Percentiles rank a stretch among this genome's conserved stretches.
phyloP scores from a whole-genome alignment of 1,139 yeast species.

The Candida tunisiensis region DNA sequence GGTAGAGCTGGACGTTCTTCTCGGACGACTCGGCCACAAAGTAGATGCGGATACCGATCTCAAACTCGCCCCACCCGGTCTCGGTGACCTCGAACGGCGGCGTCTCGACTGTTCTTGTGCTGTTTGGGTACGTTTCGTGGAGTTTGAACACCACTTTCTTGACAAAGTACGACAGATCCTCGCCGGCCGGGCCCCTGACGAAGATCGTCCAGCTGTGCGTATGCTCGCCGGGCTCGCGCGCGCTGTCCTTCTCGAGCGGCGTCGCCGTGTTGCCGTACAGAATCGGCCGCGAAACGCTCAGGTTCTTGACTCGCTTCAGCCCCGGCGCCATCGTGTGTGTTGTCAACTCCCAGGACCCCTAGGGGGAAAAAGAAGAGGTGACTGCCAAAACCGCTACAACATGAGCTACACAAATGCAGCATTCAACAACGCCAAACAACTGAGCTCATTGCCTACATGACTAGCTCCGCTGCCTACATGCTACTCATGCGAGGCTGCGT shows the following conservation, averaged over 20 bases:
- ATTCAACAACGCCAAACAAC: too few relatives aligned
- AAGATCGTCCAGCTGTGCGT: slow-evolving; percentile 96
- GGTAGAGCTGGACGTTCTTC: slow-evolving; percentile 73
- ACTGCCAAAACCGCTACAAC: too few relatives aligned
- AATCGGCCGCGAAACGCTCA: slow-evolving; percentile 73
- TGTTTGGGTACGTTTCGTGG: slow-evolving; percentile 83
- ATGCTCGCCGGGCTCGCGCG: slow-evolving; percentile 84
- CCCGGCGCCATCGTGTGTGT: slow-evolving; percentile 3
- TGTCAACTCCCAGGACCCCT: too few relatives aligned
- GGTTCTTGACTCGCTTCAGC: slow-evolving; percentile 28
- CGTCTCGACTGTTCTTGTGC: slow-evolving; percentile 65
- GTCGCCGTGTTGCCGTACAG: slow-evolving; percentile 77
- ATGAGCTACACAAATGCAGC: too few relatives aligned
- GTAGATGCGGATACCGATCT: slow-evolving; percentile 71
- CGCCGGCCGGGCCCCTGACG: slow-evolving; percentile 52
- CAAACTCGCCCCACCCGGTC: slow-evolving; percentile 99
- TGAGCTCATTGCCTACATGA: too few relatives aligned
- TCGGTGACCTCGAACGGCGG: slow-evolving; percentile 96
- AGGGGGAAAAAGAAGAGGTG: too few relatives aligned
- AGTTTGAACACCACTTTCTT: slow-evolving; percentile 87
- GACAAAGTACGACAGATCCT: slow-evolving; percentile 68
- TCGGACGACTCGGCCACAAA: slow-evolving; percentile 79
- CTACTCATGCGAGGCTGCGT: too few relatives aligned
- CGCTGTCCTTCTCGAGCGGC: slow-evolving; percentile 49
- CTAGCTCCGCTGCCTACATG: too few relatives aligned